Evolutionary conservation across 169 alveolate genomes (phyloP).

Genomic region (Eimeria maxima): DNA sequence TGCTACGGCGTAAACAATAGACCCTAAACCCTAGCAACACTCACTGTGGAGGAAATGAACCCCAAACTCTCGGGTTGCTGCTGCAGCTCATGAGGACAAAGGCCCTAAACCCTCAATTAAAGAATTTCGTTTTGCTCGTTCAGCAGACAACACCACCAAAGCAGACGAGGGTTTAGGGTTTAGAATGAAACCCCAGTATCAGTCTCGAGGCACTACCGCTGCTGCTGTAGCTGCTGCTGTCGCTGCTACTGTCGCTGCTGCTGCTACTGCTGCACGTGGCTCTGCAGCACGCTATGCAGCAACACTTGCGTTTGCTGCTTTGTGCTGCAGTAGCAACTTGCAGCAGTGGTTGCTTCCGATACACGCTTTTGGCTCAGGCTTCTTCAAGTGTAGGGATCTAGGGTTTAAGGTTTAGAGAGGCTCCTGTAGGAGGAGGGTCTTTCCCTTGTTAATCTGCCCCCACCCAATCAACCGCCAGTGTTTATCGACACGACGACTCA

Average conservation of each 20-base stretch:
- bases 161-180: conserved; percentile 15
- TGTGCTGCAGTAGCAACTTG: neutral
- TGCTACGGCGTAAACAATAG: neutral
- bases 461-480: conserved; percentile 95
- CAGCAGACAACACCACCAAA: neutral
- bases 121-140: conserved; percentile 2
- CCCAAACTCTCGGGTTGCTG: neutral
- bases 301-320: neutral
- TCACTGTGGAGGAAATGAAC: neutral
- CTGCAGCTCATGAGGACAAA: neutral
- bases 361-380: neutral
- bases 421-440: conserved; percentile 70
- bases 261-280: neutral
- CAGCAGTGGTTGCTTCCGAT: neutral
- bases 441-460: conserved; percentile 85
- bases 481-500: conserved; percentile 98
- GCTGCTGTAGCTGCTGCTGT: conserved; percentile 27
- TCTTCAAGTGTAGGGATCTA: neutral
- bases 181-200: neutral
- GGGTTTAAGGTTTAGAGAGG: conserved; percentile 49
- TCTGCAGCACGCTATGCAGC: neutral
- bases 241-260: conserved; percentile 25
- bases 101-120: conserved; percentile 25
- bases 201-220: neutral
- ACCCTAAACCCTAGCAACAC: conserved; percentile 10